phyloP scores from a whole-genome alignment of 768 basidiomycete species.

The Trametopsis cervina region DNA sequence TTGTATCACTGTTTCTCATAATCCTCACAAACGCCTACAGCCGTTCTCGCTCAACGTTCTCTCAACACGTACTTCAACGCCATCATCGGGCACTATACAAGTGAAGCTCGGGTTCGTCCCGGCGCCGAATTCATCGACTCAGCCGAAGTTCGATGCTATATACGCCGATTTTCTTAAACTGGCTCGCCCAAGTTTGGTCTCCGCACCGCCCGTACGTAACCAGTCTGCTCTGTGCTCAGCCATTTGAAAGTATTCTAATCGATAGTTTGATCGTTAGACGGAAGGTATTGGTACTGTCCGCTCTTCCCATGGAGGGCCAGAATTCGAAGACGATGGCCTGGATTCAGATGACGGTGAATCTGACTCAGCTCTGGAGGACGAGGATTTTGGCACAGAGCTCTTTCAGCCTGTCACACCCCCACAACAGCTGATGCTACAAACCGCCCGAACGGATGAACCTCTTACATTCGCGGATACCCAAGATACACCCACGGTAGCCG shows the following conservation, averaged over 20 bases:
- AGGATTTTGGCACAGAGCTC: slow-evolving; percentile 23
- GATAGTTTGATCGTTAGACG: slow-evolving; percentile 41
- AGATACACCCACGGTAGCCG: slow-evolving; percentile 1
- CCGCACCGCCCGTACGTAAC: slow-evolving; percentile 65
- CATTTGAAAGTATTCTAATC: background rate
- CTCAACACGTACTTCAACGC: slow-evolving; percentile 38
- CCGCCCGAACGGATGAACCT: background rate
- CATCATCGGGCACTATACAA: slow-evolving; percentile 45
- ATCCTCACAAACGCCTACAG: slow-evolving; percentile 24
- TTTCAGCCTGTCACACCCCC: slow-evolving; percentile 25
- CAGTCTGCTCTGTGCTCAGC: background rate
- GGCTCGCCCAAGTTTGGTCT: slow-evolving; percentile 60
- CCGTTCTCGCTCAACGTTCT: slow-evolving; percentile 39
- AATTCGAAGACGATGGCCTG: slow-evolving; percentile 71
- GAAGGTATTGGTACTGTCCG: slow-evolving; percentile 82
- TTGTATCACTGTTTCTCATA: slow-evolving; percentile 3
- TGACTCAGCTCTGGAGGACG: slow-evolving; percentile 28
- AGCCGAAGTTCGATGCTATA: slow-evolving; percentile 52
- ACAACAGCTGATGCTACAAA: too few species aligned
- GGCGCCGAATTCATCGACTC: slow-evolving; percentile 33
- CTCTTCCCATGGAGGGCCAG: slow-evolving; percentile 46
- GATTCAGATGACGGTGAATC: slow-evolving; percentile 46
- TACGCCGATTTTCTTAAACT: slow-evolving; percentile 58
- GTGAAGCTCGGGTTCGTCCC: slow-evolving; percentile 57
- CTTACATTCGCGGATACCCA: background rate